Evolutionary conservation across 495 filamentous ascomycete species (phyloP), one percentile per base, ranked within the genome.

Genomic region (Aspergillus nanangensis): DNA sequence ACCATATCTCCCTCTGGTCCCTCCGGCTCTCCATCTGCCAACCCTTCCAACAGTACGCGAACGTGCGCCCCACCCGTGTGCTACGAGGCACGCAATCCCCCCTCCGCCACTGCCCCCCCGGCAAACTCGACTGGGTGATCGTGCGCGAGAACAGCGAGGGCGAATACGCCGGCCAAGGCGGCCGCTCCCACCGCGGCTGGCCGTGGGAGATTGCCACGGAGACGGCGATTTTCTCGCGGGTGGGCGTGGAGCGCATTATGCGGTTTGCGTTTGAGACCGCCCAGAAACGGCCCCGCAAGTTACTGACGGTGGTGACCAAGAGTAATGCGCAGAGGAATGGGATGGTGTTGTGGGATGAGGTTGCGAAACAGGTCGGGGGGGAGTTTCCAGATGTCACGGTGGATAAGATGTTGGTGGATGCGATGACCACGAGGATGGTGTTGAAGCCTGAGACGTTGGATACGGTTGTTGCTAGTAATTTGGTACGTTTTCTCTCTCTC

Each of bases 321-420:
- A 76, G 71, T 41, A 81, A 81, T 60, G 76, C 77, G 0, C 75
- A 79, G 66, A 62, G 75, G 2, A 74, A 77, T 50, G 77, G 77
- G 0, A 73, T 81, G 74, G 77, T 81, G 11, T 53, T 79, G 15
- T 79, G 77, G 76, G 77, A 81, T 57, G 67, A 75, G 50, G 65
- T 79, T 10, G 75, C 75, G 5, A 55, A 58, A 35, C 45, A 55
- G 4, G 67, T 79, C 15, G 68, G 68, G 1, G 53, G 43, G 48
- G 72, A 79, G 3, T 81, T 73, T 50, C 76, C 75, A 5, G 71
- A 78, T 47, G 76, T 79, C 19, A 65, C 67, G 43, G 58, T 66
- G 19, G 76, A 80, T 39, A 81, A 77, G 60, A 80, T 80, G 77
- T 60, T 80, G 19, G 77, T 81, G 35, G 77, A 81, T 60, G 76